A percentile compares a stretch with the other conserved stretches of the same genome.
These are phyloP conservation scores for Suillus subalutaceus DNA, from an alignment of 768 basidiomycete species.

Conservation along the genomic window DNA sequence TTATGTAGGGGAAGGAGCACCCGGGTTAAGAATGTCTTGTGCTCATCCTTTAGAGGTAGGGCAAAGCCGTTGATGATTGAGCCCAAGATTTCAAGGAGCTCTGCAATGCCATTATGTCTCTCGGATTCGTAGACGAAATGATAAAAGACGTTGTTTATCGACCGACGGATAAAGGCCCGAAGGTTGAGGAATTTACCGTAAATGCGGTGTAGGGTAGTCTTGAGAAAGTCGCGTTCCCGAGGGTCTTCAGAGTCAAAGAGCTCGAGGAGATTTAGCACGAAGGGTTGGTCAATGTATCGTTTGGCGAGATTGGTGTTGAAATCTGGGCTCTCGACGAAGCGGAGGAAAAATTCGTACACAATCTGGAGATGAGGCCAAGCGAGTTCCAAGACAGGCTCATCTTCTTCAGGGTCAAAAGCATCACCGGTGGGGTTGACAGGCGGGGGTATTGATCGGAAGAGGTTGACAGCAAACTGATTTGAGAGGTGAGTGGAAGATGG, in stretches of 20 bases:
- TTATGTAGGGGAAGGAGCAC: slow-evolving; percentile 96
- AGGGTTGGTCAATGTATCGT: slow-evolving; percentile 94
- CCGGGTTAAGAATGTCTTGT: slow-evolving; percentile 95
- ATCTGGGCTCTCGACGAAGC: slow-evolving; percentile 96
- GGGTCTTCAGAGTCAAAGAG: slow-evolving; percentile 99
- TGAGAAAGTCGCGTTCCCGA: slow-evolving; percentile 97
- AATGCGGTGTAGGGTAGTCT: slow-evolving; percentile 98
- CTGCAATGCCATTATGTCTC: slow-evolving; percentile 98
- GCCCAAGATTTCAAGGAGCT: slow-evolving; percentile 95
- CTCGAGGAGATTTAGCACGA: slow-evolving; percentile 95
- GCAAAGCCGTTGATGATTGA: slow-evolving; percentile 99
- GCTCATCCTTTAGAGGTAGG: slow-evolving; percentile 96
- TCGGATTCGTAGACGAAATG: slow-evolving; percentile 99
- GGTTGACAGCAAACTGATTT: slow-evolving; percentile 90
- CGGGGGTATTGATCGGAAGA: slow-evolving; percentile 99
- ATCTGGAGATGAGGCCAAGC: slow-evolving; percentile 99
- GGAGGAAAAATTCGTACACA: slow-evolving; percentile 99
- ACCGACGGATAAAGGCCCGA: slow-evolving; percentile 96
- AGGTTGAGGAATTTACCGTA: slow-evolving; percentile 99
- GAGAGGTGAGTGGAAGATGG: slow-evolving; percentile 9
- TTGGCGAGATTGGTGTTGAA: slow-evolving; percentile 99
- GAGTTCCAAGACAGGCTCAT: slow-evolving; percentile 97
- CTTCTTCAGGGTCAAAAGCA: slow-evolving; percentile 99
- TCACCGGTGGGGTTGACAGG: slow-evolving; percentile 98
- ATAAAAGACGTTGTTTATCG: slow-evolving; percentile 99